Evolutionary conservation across 2,329 filamentous ascomycete species (phyloP).

Genomic region (Neofusicoccum kwambonambiense): DNA sequence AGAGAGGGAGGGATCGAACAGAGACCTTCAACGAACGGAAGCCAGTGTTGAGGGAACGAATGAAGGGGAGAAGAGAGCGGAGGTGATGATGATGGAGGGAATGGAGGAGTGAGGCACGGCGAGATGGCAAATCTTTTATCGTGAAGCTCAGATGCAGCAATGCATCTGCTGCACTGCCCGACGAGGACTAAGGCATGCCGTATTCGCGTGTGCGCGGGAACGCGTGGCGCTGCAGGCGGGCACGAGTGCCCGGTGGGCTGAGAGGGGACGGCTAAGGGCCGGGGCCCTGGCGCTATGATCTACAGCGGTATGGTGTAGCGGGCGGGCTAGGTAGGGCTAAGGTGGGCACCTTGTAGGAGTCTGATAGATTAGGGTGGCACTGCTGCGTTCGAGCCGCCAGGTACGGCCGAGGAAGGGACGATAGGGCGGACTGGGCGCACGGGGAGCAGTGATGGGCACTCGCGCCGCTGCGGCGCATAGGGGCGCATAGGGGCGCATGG

Average conservation of each 20-base stretch:
- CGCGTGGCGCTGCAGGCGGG: conserved; percentile 7
- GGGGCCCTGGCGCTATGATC: not conserved
- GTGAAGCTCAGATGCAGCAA: not conserved
- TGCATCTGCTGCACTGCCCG: not conserved
- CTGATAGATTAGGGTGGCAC: conserved; percentile 5
- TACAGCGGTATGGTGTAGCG: not conserved
- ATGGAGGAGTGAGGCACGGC: not conserved
- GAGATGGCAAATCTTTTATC: conserved; percentile 14
- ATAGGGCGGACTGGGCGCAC: not conserved
- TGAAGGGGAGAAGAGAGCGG: not conserved
- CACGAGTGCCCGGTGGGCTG: not conserved
- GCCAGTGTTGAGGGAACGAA: not conserved
- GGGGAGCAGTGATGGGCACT: not conserved
- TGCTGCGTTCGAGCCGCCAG: not conserved
- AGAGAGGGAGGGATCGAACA: not conserved
- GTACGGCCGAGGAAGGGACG: not conserved
- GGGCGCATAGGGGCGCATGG: not conserved
- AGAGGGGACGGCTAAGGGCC: not conserved
- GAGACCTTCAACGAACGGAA: conserved; percentile 1
- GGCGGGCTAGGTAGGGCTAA: not conserved
- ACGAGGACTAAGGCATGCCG: not conserved
- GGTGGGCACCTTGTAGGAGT: not conserved
- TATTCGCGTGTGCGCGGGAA: not conserved
- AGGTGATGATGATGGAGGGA: not conserved
- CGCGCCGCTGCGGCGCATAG: not conserved